Base-by-base conservation (phyloP, 257 asterid species). In the Solanum sitiens region DNA sequence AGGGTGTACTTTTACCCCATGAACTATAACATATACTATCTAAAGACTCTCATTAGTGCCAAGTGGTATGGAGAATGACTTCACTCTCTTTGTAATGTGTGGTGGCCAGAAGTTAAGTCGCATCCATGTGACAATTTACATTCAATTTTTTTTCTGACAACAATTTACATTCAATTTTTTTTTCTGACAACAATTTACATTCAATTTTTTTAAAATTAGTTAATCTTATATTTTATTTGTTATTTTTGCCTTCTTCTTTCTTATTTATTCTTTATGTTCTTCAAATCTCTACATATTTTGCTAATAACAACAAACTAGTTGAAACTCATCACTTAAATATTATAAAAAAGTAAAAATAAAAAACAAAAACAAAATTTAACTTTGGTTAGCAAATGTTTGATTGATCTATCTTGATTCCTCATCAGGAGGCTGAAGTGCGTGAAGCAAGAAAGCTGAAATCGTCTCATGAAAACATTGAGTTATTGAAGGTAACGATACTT, bases 371-470 rank as follows among this genome's bases (percentile, higher is more conserved):
- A 59, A 59, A 59, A 61, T 61, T 21, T 61, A 21, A 61, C 68
- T 61, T 61, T 21, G 68, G 27, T 61, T 61, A 61, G 68, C 68
- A 59, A 21, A 59, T 21, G 68, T 21, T 61, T 82, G 68, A 18
- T 86, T 12, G 32, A 85, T 85, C 71, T 72, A 40, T 42, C 86
- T 75, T 88, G 89, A 68, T 89, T 87, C 83, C 85, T 89, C 74
- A 85, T 88, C 93, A 96, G 99, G 99, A 97, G 91, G 88, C 95
- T 93, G 99, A 97, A 89, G 98, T 97, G 88, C 92, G 86, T 61
- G 99, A 94, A 90, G 99, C 99, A 74, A 95, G 95, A 89, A 95
- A 92, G 89, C 87, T 97, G 32, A 96, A 93, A 91, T 91, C 98
- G 74, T 94, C 98, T 89, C 98, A 91, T 90, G 97, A 92, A 88